Evolutionary conservation across 345 rosid genomes (phyloP).

Genomic region (Jatropha curcas): DNA sequence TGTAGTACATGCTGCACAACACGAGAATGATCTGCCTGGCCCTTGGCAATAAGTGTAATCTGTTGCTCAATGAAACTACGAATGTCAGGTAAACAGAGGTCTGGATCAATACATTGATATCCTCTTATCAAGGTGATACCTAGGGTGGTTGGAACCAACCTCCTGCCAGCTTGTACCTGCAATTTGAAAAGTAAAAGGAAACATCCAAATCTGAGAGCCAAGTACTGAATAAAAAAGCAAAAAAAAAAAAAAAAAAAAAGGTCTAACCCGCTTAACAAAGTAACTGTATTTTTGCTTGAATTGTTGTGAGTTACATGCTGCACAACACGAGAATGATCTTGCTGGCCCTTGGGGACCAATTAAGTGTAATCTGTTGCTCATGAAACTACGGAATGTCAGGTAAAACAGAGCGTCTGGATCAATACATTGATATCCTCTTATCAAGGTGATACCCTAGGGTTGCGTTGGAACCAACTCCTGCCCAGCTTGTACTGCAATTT

Average conservation of each 20-base stretch:
- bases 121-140: conserved; percentile 92
- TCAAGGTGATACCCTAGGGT: conserved; percentile 79
- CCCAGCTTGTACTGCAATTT: conserved; percentile 68
- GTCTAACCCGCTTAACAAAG: conserved; percentile 78
- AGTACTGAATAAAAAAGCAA: no score
- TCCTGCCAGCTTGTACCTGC: conserved; percentile 89
- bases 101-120: conserved; percentile 91
- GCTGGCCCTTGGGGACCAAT: conserved; percentile 93
- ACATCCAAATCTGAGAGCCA: conserved; percentile 11
- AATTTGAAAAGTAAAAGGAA: conserved; percentile 17
- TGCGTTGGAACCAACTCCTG: conserved; percentile 91
- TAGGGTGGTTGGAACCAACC: conserved; percentile 83
- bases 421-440: conserved; percentile 91
- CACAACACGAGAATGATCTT: conserved; percentile 69
- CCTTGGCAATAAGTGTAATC: conserved; percentile 90
- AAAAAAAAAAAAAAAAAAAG: no score
- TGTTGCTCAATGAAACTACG: conserved; percentile 98
- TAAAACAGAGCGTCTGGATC: conserved; percentile 95
- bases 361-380: conserved; percentile 91
- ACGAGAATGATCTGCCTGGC: conserved; percentile 71
- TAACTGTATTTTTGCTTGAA: conserved; percentile 74
- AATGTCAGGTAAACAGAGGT: conserved; percentile 93
- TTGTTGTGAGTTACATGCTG: conserved; percentile 78
- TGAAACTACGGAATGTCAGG: conserved; percentile 97
- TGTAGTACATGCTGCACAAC: conserved; percentile 79